Percentiles rank a stretch among this genome's conserved stretches.
Evolutionary conservation across 257 asterid genomes (phyloP).

Genomic region (Vinca minor): DNA sequence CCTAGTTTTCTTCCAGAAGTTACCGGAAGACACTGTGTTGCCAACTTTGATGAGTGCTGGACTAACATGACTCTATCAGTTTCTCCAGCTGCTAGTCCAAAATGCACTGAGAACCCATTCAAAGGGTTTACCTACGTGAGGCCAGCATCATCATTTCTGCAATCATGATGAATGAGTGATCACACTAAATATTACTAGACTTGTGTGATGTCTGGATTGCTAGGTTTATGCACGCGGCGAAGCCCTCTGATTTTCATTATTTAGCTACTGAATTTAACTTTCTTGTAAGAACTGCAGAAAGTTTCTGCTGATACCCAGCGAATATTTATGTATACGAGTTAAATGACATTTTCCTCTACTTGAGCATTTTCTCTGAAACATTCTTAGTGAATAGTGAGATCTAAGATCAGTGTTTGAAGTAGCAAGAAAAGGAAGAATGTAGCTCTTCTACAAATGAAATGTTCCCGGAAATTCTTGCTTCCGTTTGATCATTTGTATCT

Average conservation of each 20-base stretch:
- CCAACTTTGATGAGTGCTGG: constrained; percentile 68
- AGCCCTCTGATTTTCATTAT: background rate
- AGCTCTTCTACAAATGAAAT: no score
- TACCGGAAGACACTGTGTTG: constrained; percentile 54
- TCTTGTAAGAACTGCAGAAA: background rate
- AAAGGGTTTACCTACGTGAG: constrained; percentile 55
- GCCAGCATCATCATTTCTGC: constrained; percentile 35
- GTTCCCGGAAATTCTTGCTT: no score
- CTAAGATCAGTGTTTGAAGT: background rate
- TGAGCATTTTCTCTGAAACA: background rate
- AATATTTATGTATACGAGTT: no score
- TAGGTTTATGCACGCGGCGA: background rate
- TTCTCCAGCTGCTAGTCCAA: constrained; percentile 67
- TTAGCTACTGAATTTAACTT: background rate
- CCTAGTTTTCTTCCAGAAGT: constrained; percentile 72
- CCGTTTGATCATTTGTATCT: no score
- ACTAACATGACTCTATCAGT: constrained; percentile 55
- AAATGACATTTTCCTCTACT: background rate
- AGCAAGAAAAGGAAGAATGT: no score
- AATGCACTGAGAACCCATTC: constrained; percentile 44
- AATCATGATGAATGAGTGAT: constrained; percentile 1
- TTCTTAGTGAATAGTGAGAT: no score
- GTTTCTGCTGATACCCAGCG: background rate
- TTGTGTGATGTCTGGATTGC: background rate
- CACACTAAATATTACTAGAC: background rate